These are phyloP conservation scores for Lanmaoa pseudosensibilis DNA, from an alignment of 768 basidiomycete genomes.

Conservation along the genomic window DNA sequence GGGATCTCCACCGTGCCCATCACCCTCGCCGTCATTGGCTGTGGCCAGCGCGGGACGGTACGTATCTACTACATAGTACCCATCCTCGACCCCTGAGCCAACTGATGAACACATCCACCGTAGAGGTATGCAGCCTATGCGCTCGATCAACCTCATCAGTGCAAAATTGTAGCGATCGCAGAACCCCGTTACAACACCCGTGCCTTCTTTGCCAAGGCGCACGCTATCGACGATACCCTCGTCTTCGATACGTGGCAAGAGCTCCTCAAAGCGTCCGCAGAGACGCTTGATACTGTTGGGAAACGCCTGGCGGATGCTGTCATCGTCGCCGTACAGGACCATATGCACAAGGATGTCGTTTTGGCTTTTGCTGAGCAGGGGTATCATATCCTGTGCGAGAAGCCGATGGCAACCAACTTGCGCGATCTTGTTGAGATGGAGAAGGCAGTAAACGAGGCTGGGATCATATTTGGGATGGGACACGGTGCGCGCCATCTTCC, in stretches of 20 bases:
- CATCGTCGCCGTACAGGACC: constrained; percentile 77
- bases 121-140: constrained; percentile 70
- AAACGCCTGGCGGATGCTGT: constrained; percentile 81
- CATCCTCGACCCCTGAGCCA: background rate
- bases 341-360: constrained; percentile 73
- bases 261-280: constrained; percentile 64
- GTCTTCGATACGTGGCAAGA: constrained; percentile 74
- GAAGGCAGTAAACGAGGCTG: constrained; percentile 63
- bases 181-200: constrained; percentile 76
- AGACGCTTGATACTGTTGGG: constrained; percentile 61
- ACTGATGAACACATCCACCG: too few species aligned
- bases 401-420: constrained; percentile 82
- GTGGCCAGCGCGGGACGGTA: constrained; percentile 81
- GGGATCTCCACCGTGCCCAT: constrained; percentile 39
- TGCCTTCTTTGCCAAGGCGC: constrained; percentile 51
- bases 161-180: constrained; percentile 82
- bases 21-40: constrained; percentile 77
- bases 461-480: constrained; percentile 81
- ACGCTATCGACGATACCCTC: constrained; percentile 65
- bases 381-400: constrained; percentile 90
- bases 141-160: constrained; percentile 53
- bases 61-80: background rate
- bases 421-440: constrained; percentile 78
- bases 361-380: constrained; percentile 76
- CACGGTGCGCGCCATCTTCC: constrained; percentile 54